Conservation (phyloP, 192 early-diverging fungal species). For the Radiomyces spectabilis region DNA sequence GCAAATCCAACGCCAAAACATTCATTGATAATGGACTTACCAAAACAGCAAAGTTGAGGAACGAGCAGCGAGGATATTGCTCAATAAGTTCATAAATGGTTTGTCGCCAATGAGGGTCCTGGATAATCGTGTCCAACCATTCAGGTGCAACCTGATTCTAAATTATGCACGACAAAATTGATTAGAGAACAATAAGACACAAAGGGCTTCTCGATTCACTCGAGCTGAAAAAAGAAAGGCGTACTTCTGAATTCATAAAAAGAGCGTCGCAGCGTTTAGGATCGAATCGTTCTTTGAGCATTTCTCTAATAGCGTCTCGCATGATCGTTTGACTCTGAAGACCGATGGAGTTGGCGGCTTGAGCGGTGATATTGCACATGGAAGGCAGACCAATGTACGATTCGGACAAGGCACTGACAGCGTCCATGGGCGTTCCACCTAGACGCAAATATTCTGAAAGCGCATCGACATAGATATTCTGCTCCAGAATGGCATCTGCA, state of each 20-base stretch:
- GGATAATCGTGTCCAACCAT: slow-evolving; percentile 52
- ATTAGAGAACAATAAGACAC: no score
- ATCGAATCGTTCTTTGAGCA: slow-evolving; percentile 57
- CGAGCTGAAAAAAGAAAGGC: no score
- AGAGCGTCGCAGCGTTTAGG: slow-evolving; percentile 41
- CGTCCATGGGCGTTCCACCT: slow-evolving; percentile 42
- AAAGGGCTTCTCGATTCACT: no score
- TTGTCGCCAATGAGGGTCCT: slow-evolving; percentile 54
- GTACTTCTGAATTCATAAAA: slow-evolving; percentile 36
- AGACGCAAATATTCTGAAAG: slow-evolving; percentile 29
- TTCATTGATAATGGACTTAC: not conserved
- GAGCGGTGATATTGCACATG: slow-evolving; percentile 45
- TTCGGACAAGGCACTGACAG: slow-evolving; percentile 39
- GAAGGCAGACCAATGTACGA: slow-evolving; percentile 44
- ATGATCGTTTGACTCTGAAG: slow-evolving; percentile 34
- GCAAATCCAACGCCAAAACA: not conserved
- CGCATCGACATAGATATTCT: slow-evolving; percentile 25
- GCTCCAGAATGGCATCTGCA: slow-evolving; percentile 47
- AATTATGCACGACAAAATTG: no score
- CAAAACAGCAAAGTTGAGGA: slow-evolving; percentile 46
- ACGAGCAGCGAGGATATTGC: slow-evolving; percentile 47
- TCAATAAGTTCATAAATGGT: slow-evolving; percentile 62
- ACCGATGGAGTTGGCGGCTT: slow-evolving; percentile 27
- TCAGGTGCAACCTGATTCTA: slow-evolving; percentile 26
- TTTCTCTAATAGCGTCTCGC: slow-evolving; percentile 43